phyloP scores from a whole-genome alignment of 768 basidiomycete species.

The Tulasnella sp. region DNA sequence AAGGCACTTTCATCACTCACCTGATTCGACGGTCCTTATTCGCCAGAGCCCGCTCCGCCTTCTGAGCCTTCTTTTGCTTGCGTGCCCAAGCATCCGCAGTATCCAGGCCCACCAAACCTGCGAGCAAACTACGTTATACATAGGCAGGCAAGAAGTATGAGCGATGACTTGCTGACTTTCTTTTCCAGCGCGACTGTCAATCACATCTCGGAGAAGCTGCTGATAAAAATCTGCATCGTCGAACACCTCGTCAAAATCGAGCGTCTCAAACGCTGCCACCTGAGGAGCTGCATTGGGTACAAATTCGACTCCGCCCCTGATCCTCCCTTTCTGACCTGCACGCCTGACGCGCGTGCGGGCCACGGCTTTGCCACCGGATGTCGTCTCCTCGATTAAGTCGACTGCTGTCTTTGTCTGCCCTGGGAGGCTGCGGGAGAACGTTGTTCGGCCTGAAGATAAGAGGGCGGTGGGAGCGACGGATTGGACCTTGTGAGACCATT shows the following conservation, averaged over 20 bases:
- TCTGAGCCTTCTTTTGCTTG: conserved; percentile 69
- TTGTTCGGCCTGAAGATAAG: conserved; percentile 47
- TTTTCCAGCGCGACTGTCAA: conserved; percentile 37
- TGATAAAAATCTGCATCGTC: conserved; percentile 94
- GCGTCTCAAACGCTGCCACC: conserved; percentile 27
- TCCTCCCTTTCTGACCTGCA: conserved; percentile 29
- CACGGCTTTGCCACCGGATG: conserved; percentile 46
- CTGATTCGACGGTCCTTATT: conserved; percentile 8
- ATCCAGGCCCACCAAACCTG: neutral
- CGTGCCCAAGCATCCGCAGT: conserved; percentile 7
- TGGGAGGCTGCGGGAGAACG: conserved; percentile 40
- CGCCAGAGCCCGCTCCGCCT: conserved; percentile 7
- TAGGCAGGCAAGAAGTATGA: neutral
- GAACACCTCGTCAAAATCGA: conserved; percentile 35
- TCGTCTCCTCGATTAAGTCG: conserved; percentile 65
- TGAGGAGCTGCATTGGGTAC: conserved; percentile 29
- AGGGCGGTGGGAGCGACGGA: conserved; percentile 76
- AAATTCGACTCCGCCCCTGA: conserved; percentile 19
- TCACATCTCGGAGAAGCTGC: conserved; percentile 80
- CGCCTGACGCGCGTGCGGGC: conserved; percentile 50
- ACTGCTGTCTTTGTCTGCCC: conserved; percentile 53
- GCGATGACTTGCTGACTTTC: neutral
- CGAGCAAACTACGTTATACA: neutral
- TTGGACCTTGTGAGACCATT: conserved; percentile 95
- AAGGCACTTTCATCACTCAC: neutral